Evolutionary conservation across 495 filamentous ascomycete species (phyloP), one percentile per base, ranked within the genome.

Genomic region (Xylaria scruposa): DNA sequence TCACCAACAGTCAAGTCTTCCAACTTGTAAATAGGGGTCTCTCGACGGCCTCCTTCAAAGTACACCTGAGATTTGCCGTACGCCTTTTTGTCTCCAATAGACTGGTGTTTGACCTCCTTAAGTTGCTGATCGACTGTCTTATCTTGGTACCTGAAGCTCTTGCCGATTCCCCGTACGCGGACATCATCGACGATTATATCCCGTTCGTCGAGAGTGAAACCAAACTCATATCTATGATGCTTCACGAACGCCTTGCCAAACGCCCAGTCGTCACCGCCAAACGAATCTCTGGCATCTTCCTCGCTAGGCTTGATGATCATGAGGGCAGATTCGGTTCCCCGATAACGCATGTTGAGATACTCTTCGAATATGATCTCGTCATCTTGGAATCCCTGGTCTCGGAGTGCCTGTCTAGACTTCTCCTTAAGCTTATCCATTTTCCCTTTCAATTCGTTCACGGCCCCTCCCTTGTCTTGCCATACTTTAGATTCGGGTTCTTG

Each of bases 141-240:
- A 51, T 93, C 92, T 26, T 92, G 83, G 33, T 89, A 90, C 69
- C 91, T 87, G 80, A 94, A 95, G 70, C 92, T 97, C 80, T 93
- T 95, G 47, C 89, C 94, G 72, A 97, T 97, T 15, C 94, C 94
- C 67, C 95, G 85, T 9, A 95, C 93, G 24, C 96, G 90, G 13
- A 98, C 91, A 80, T 97, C 95, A 70, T 98, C 96, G 31, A 98
- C 89, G 63, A 98, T 92, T 53, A 98, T 94, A 74, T 97, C 93
- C 61, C 95, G 86, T 58, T 94, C 91, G 29, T 94, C 93, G 3
- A 97, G 83, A 1, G 93, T 95, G 76, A 99, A 98, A 0, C 94
- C 95, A 79, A 98, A 99, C 76, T 98, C 96, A 75, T 95, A 95
- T 46, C 94, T 89, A 76, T 99, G 95, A 66, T 97, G 92, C 74